Percentiles rank a stretch among this genome's conserved stretches.
Conservation (phyloP, 305 asterid genomes). For the Solanum hybrid region DNA sequence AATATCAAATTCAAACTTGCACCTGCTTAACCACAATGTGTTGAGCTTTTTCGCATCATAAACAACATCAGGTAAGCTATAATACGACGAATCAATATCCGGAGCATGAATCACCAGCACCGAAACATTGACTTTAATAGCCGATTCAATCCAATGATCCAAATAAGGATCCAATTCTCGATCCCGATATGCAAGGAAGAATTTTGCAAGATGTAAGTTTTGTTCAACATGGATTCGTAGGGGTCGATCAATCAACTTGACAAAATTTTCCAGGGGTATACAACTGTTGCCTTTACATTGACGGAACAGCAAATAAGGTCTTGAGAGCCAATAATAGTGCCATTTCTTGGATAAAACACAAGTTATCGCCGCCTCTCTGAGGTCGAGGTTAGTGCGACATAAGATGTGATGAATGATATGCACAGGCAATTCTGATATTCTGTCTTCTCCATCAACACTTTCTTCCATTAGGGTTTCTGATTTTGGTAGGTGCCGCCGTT, state of each 20-base stretch:
- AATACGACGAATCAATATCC: background rate
- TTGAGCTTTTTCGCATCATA: background rate
- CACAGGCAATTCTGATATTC: background rate
- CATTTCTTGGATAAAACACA: background rate
- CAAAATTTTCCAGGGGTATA: background rate
- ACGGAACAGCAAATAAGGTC: background rate
- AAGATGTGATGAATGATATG: background rate
- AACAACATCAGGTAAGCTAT: background rate
- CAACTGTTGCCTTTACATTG: background rate
- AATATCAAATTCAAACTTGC: background rate
- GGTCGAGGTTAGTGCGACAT: background rate
- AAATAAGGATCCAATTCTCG: background rate
- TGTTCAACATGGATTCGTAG: background rate
- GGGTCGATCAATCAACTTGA: background rate
- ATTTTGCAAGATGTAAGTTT: background rate
- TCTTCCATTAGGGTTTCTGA: background rate
- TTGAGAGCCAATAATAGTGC: background rate
- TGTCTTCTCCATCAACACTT: background rate
- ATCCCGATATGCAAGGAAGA: background rate
- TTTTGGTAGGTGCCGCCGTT: background rate
- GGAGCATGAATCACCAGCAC: background rate
- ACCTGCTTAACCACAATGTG: background rate
- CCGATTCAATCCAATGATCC: background rate
- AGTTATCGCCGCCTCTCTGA: background rate
- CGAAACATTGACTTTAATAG: background rate